These are phyloP conservation scores for Alternaria sp. DNA, from an alignment of 2,329 filamentous ascomycete species.

Conservation along the genomic window DNA sequence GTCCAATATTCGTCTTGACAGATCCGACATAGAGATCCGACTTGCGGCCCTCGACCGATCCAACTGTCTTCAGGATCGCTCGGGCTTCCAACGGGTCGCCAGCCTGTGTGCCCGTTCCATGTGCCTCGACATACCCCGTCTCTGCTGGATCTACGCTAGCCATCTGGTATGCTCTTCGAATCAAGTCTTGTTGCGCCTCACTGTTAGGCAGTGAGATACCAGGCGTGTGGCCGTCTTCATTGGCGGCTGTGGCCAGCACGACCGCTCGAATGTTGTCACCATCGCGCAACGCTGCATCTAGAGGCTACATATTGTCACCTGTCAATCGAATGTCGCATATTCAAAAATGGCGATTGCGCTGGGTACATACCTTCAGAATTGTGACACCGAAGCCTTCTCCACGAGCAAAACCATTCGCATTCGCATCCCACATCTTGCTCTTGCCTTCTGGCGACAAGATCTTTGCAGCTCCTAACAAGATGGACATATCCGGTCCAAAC, in stretches of 20 bases:
- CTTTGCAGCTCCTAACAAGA: conserved; percentile 7
- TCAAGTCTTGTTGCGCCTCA: conserved; percentile 55
- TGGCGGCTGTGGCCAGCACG: conserved; percentile 35
- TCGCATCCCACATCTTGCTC: conserved; percentile 42
- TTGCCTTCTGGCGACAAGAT: conserved; percentile 27
- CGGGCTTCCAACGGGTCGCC: conserved; percentile 13
- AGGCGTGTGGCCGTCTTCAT: conserved; percentile 25
- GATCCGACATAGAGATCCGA: conserved; percentile 24
- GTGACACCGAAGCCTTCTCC: conserved; percentile 41
- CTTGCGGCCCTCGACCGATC: conserved; percentile 8
- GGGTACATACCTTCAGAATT: conserved; percentile 30
- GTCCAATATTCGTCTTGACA: conserved; percentile 53
- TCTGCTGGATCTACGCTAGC: conserved; percentile 43
- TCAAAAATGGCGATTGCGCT: not conserved
- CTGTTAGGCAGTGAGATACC: conserved; percentile 38
- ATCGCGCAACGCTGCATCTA: conserved; percentile 34
- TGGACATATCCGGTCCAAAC: conserved; percentile 22
- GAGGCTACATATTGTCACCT: conserved; percentile 1
- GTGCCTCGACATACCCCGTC: conserved; percentile 37
- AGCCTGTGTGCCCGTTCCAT: conserved; percentile 37
- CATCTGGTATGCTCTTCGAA: conserved; percentile 45
- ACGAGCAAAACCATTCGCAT: conserved; percentile 38
- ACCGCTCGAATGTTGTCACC: conserved; percentile 40
- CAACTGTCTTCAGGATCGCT: conserved; percentile 30
- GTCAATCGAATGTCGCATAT: not conserved